Base-by-base conservation (phyloP, 768 basidiomycete genomes). In the Boletus huronensis region DNA sequence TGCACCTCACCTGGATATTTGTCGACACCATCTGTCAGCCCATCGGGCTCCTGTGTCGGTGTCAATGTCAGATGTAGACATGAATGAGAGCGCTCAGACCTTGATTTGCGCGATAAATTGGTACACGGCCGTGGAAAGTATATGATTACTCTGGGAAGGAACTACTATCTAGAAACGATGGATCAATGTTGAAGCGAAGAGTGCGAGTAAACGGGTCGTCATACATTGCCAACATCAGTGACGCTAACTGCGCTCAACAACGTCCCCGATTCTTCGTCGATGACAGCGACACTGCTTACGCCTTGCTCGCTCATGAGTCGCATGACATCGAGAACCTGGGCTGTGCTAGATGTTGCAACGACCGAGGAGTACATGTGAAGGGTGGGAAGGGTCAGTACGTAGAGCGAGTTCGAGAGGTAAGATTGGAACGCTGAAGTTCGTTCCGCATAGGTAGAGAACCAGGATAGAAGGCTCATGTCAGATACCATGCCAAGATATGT, bases 251-350 rank as follows among this genome's bases (percentile, higher is more conserved):
- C 87, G 55, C 90, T 88, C 51, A 88, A 68, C 51, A 92, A 69
- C 42, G 70, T 76, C 5, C 86, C 83, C 3, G 68, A 75, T 29
- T 82, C 83, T 45, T 85, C 84, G 43, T 89, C 86, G 5, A 88
- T 66, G 5, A 92, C 85, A 16, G 90, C 90, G 42, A 91, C 77
- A 61, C 87, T 90, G 64, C 89, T 90, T 25, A 93, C 88, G 23
- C 90, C 90, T 63, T 87, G 81, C 56, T 90, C 88, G 61, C 88
- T 90, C 90, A 93, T 91, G 28, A 88, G 74, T 55, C 77, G 82
- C 90, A 93, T 93, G 6, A 89, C 89, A 66, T 90, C 86, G 47
- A 91, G 73, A 25, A 91, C 85, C 19, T 79, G 79, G 2, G 82
- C 80, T 16, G 75, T 77, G 41, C 87, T 82, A 5, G 77, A 77